phyloP scores from a whole-genome alignment of 1,139 yeast species.

The Yamadazyma taylorii region DNA sequence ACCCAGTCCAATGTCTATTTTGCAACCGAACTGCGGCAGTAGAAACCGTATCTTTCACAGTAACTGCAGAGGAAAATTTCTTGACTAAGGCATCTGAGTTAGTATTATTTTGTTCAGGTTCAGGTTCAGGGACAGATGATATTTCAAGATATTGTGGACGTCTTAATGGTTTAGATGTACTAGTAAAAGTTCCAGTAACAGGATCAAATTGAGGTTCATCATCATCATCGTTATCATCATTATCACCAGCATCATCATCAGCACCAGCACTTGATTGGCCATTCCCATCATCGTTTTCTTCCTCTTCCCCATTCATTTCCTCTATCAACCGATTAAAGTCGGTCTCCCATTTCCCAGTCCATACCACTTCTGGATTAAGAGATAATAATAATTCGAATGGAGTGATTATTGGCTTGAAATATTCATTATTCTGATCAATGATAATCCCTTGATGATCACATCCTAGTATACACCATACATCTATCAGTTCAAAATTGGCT shows the following conservation, averaged over 20 bases:
- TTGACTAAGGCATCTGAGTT: constrained; percentile 46
- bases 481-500: constrained; percentile 91
- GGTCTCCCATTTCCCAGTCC: constrained; percentile 94
- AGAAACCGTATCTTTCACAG: constrained; percentile 77
- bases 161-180: constrained; percentile 73
- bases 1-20: constrained; percentile 79
- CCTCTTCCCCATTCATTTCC: constrained; percentile 27
- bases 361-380: constrained; percentile 65
- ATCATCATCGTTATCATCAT: constrained; percentile 40
- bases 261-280: constrained; percentile 17
- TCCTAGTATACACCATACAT: constrained; percentile 91
- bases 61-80: constrained; percentile 58
- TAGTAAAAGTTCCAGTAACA: constrained; percentile 75
- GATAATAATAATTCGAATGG: constrained; percentile 90
- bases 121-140: constrained; percentile 28
- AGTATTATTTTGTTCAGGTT: too few relatives aligned
- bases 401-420: constrained; percentile 86
- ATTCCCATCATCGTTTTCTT: constrained; percentile 17
- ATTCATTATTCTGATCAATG: constrained; percentile 73
- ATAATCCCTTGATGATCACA: constrained; percentile 94
- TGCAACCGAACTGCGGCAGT: constrained; percentile 84
- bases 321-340: constrained; percentile 61
- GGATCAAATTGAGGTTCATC: constrained; percentile 86
- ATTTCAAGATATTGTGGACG: constrained; percentile 65
- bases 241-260: constrained; percentile 15